Evolutionary conservation across 208 protist species (phyloP), one percentile per base, ranked within the genome.

Genomic region (Trypanosoma caninum): DNA sequence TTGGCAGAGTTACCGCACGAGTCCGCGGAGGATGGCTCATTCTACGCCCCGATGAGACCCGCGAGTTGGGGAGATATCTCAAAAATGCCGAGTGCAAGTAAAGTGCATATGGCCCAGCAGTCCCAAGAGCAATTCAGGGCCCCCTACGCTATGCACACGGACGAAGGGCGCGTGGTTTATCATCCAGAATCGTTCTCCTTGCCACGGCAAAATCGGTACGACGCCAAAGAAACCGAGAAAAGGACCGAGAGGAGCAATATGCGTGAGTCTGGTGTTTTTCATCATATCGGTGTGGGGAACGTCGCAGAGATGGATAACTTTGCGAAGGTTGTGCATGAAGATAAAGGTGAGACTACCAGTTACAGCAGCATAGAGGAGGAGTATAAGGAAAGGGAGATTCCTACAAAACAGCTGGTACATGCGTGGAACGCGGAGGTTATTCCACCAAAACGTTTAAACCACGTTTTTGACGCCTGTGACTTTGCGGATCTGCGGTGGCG

Each of bases 371-470:
- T 41, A 2, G 65, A 65, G 31, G 65, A 59, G 0, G 63, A 62
- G 50, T 55, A 58, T 30, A 51, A 60, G 31, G 51, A 60, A 35
- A 51, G 55, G 31, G 51, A 60, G 27, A 72, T 72, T 41, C 57
- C 65, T 40, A 72, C 58, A 3, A 65, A 28, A 8, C 51, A 65
- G 35, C 48, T 72, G 11, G 65, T 72, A n/a, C 30, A 57, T 27
- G 65, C 57, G 16, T 72, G 65, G 65, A 72, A 37, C 30, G 65
- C 56, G 16, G 55, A 64, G 37, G 65, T 72, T 4, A 72, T 72
- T 40, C 65, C 58, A 6, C 65, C 65, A 2, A 25, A 33, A 22
- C 22, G 20, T 0, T 16, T 6, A 13, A 45, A 14, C 14, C 11
- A 20, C 11, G 45, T 47, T 2, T 14, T 34, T 18, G 37, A 59